Base-by-base conservation (phyloP, 768 basidiomycete genomes). In the Rhizopogon sp. region DNA sequence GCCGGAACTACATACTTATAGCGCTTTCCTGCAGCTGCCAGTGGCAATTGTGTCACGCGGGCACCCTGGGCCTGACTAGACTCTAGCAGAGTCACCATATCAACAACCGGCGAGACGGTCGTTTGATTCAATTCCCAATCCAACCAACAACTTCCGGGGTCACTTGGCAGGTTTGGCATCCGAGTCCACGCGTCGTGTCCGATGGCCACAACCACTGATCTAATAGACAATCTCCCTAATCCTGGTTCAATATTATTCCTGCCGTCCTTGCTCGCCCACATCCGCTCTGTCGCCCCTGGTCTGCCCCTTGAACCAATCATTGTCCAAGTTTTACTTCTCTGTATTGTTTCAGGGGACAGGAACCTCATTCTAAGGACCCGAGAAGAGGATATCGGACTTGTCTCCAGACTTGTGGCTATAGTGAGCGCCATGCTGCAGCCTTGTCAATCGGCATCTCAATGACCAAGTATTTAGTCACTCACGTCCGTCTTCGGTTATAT, bases 311-410 rank as follows among this genome's bases (percentile, higher is more conserved):
- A 90, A 51, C 74, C 80, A 9, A 77, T 81, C 50, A 77, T 88
- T 41, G 68, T 89, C 20, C 85, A 85, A 64, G 81, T 84, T 20
- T 70, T 89, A 14, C 77, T 90, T 31, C 77, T 85, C 3, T 87
- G 80, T 64, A 72, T 90, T 45, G 70, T 87, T 37, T 76, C 86
- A 3, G 80, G 81, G 1, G 73, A 84, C 60, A 83, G 78, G 58
- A 76, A 88, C 65, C 70, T 90, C 29, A 74, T 91, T 53, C 70
- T 91, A 16, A 77, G 84, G 43, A 80, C 86, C 1, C 74, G 73
- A 10, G 83, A 85, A 58, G 84, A 88, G 53, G 89, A 90, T 56
- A 69, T 89, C 33, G 63, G 74, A 25, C 64, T 83, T 7, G 81
- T 87, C 28, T 76, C 78, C 35, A 83, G 79, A 62, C 72, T 90